These are phyloP conservation scores for Grifola frondosa DNA, from an alignment of 1,284 basidiomycete genomes.

Conservation along the genomic window DNA sequence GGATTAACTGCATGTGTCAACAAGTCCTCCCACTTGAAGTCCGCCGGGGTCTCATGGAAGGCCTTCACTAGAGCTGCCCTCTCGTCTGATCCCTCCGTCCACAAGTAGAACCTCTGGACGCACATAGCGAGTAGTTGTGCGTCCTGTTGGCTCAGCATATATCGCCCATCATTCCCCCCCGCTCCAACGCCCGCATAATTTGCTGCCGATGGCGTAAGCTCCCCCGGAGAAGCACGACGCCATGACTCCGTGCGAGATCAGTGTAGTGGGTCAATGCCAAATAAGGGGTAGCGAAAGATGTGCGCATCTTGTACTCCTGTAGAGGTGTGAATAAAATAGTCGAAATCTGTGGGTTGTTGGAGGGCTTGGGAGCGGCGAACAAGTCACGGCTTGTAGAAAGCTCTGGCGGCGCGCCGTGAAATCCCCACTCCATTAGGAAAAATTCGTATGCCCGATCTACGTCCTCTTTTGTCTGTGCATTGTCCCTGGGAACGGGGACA, in stretches of 20 bases:
- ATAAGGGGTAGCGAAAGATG: slow-evolving; percentile 88
- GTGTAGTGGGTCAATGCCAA: slow-evolving; percentile 92
- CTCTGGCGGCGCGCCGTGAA: slow-evolving; percentile 66
- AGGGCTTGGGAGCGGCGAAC: slow-evolving; percentile 37
- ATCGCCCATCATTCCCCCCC: slow-evolving; percentile 37
- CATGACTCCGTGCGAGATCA: slow-evolving; percentile 81
- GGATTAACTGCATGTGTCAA: slow-evolving; percentile 45
- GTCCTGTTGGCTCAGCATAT: slow-evolving; percentile 73
- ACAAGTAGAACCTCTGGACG: slow-evolving; percentile 83
- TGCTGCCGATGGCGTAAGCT: slow-evolving; percentile 77
- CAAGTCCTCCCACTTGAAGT: slow-evolving; percentile 76
- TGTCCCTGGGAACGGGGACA: slow-evolving; percentile 67
- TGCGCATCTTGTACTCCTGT: slow-evolving; percentile 90
- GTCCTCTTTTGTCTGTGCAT: slow-evolving; percentile 26
- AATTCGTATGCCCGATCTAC: slow-evolving; percentile 90
- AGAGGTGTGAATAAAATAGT: slow-evolving; percentile 92
- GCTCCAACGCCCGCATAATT: slow-evolving; percentile 28
- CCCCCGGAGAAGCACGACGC: slow-evolving; percentile 85
- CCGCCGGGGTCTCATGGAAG: slow-evolving; percentile 72
- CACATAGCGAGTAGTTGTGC: slow-evolving; percentile 79
- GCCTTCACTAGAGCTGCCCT: slow-evolving; percentile 51
- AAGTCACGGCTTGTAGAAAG: slow-evolving; percentile 40
- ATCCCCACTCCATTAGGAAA: slow-evolving; percentile 85
- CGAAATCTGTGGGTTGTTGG: slow-evolving; percentile 51
- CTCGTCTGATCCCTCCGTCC: slow-evolving; percentile 44